Evolutionary conservation across 306 rosid species (phyloP).

Genomic region (Trifolium dubium): DNA sequence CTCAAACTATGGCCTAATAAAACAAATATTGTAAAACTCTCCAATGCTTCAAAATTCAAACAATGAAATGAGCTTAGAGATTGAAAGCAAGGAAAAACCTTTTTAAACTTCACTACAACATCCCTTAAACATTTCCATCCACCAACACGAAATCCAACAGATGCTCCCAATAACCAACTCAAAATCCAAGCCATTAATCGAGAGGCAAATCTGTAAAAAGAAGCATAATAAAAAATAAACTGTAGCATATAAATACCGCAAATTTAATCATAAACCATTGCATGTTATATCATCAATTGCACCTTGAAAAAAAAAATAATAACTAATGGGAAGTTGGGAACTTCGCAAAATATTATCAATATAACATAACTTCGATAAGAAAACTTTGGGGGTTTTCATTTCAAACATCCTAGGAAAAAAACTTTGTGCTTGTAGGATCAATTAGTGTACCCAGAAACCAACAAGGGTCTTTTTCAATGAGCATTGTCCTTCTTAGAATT

Average conservation of each 20-base stretch:
- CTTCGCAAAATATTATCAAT: conserved; percentile 19
- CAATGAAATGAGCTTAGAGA: conserved; percentile 30
- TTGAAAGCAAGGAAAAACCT: conserved; percentile 60
- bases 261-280: conserved; percentile 32
- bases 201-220: conserved; percentile 76
- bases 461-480: background rate
- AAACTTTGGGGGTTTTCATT: conserved; percentile 9
- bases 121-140: conserved; percentile 96
- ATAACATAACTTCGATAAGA: background rate
- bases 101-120: conserved; percentile 83
- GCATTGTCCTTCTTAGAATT: background rate
- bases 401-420: conserved; percentile 27
- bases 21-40: conserved; percentile 27
- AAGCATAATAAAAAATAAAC: conserved; percentile 21
- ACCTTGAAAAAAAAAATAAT: background rate
- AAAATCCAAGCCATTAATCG: conserved; percentile 90
- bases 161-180: conserved; percentile 84
- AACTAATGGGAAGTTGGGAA: background rate
- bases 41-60: conserved; percentile 25
- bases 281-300: conserved; percentile 15
- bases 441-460: background rate
- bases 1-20: conserved; percentile 24
- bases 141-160: conserved; percentile 85
- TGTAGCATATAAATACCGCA: conserved; percentile 21
- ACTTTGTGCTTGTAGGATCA: background rate